phyloP scores from a whole-genome alignment of 2,329 filamentous ascomycete genomes.

The Trichoderma sp. region DNA sequence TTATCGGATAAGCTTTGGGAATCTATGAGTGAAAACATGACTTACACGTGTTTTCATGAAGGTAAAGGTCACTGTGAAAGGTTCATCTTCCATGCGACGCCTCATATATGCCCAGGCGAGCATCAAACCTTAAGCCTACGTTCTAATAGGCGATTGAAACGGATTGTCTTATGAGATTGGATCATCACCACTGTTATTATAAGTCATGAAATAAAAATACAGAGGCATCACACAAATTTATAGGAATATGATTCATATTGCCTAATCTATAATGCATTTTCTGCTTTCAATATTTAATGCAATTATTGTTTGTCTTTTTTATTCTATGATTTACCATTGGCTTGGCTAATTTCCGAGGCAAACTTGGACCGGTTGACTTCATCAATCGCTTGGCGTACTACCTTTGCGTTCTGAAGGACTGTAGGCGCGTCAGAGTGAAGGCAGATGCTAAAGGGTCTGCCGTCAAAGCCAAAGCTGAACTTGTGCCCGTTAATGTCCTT shows the following conservation, averaged over 20 bases:
- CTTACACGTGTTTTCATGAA: background rate
- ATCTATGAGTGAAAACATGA: background rate
- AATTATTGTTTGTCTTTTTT: background rate
- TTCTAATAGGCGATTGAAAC: too few relatives aligned
- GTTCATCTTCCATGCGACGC: background rate
- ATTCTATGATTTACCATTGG: background rate
- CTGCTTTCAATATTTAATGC: background rate
- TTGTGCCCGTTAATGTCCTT: background rate
- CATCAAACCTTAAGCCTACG: background rate
- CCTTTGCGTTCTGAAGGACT: background rate
- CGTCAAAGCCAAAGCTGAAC: background rate
- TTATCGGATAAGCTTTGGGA: background rate
- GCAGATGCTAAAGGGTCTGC: background rate
- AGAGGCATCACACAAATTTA: background rate
- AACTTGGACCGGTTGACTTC: background rate
- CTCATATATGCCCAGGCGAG: background rate
- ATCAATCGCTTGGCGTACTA: background rate
- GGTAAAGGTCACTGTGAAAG: accelerated
- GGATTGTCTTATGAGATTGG: background rate
- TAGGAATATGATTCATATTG: background rate
- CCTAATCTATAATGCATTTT: background rate
- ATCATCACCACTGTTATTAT: background rate
- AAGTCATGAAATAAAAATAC: background rate
- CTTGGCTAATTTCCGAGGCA: background rate
- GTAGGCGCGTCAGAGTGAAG: background rate